Evolutionary conservation across 2,329 filamentous ascomycete genomes (phyloP).

Genomic region (Hypoxylon rubiginosum): DNA sequence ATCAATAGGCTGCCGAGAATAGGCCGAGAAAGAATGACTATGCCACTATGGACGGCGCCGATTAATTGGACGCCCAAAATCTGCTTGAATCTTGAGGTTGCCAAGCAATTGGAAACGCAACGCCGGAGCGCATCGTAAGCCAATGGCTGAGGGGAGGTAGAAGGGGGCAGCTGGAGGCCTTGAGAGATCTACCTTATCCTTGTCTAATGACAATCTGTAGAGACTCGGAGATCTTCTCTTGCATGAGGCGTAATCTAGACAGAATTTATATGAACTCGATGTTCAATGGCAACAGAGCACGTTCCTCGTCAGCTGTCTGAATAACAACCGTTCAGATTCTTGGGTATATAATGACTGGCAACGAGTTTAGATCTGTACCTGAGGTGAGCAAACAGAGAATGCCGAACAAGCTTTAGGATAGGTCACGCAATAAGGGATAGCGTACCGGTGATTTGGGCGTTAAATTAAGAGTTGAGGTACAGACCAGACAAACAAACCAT

Average conservation of each 20-base stretch:
- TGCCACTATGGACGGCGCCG: neutral
- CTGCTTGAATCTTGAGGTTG: conserved; percentile 10
- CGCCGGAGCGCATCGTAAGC: conserved; percentile 11
- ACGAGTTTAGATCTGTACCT: neutral
- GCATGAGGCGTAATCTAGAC: neutral
- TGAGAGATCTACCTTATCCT: neutral
- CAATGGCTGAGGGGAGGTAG: conserved; percentile 1
- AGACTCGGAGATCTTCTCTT: neutral
- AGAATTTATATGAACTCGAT: neutral
- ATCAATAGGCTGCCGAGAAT: conserved; percentile 1
- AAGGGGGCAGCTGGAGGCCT: conserved; percentile 8
- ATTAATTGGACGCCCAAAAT: neutral
- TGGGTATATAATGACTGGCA: neutral
- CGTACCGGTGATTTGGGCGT: conserved; percentile 8
- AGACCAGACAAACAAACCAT: neutral
- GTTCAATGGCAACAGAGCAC: neutral
- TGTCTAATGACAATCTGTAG: neutral
- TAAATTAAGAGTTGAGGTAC: conserved; percentile 1
- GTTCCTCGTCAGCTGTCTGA: neutral
- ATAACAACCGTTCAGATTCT: neutral
- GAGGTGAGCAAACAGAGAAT: neutral
- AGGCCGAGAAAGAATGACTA: neutral
- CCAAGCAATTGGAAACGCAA: conserved; percentile 19
- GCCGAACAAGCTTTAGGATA: neutral
- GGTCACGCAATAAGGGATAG: neutral